Percentiles rank a stretch among this genome's conserved stretches.
These are phyloP conservation scores for Camelina sativa DNA, from an alignment of 345 rosid genomes.

Conservation along the genomic window DNA sequence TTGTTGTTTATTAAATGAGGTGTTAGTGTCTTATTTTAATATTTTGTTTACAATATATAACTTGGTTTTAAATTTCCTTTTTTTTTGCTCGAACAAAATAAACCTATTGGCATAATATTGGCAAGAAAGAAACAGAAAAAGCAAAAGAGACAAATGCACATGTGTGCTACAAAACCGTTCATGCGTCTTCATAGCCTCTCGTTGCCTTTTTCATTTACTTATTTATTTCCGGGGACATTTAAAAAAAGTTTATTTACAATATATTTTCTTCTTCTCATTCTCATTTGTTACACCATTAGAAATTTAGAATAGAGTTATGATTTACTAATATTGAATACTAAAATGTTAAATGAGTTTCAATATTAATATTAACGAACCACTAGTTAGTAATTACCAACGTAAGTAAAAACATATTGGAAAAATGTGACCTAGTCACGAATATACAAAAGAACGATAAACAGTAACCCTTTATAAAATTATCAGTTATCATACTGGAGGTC, in stretches of 20 bases:
- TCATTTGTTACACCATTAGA: background rate
- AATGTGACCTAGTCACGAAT: background rate
- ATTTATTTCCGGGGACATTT: background rate
- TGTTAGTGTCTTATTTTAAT: constrained; percentile 4
- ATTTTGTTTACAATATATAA: background rate
- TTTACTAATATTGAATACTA: background rate
- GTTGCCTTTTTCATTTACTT: background rate
- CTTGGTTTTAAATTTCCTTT: background rate
- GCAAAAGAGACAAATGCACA: constrained; percentile 42
- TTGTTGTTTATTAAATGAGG: constrained; percentile 19
- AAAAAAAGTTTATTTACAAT: background rate
- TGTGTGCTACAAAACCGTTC: constrained; percentile 25
- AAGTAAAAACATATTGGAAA: background rate
- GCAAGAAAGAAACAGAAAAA: constrained; percentile 23
- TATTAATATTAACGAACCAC: background rate
- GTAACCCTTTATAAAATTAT: background rate
- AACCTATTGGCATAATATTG: constrained; percentile 2
- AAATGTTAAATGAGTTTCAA: background rate
- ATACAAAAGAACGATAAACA: background rate
- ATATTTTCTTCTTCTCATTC: background rate
- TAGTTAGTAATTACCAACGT: background rate
- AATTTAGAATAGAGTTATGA: background rate
- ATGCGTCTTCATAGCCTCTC: constrained; percentile 24
- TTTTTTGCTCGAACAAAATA: background rate
- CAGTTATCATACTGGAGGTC: background rate